Conservation (phyloP, 352 stramenopile species). For the Pythium dissimile region DNA sequence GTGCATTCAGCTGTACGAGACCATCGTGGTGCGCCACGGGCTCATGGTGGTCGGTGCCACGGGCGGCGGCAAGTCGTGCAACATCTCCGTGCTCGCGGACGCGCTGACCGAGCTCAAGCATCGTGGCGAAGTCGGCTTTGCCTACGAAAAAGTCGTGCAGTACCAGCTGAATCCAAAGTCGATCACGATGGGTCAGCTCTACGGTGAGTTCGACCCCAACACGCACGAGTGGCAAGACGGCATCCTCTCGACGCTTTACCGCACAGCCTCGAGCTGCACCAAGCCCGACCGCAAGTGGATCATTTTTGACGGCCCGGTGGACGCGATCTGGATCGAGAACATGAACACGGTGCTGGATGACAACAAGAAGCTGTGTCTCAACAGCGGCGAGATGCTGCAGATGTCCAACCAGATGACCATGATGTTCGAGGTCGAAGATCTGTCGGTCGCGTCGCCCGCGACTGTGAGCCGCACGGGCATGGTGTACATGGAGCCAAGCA, state of each 20-base stretch:
- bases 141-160: constrained; percentile 87
- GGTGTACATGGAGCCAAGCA: constrained; percentile 96
- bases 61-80: constrained; percentile 87
- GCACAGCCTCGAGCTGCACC: constrained; percentile 80
- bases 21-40: constrained; percentile 92
- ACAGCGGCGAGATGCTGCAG: constrained; percentile 93
- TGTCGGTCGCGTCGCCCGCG: constrained; percentile 91
- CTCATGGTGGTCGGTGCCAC: constrained; percentile 95
- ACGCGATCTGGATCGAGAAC: constrained; percentile 96
- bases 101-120: constrained; percentile 86
- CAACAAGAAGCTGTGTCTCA: constrained; percentile 95
- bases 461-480: constrained; percentile 94
- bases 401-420: constrained; percentile 96
- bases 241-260: constrained; percentile 94
- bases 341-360: constrained; percentile 97
- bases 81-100: constrained; percentile 89
- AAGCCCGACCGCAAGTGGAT: constrained; percentile 93
- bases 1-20: constrained; percentile 94
- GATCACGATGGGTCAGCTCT: constrained; percentile 94
- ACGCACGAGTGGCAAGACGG: constrained; percentile 96
- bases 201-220: constrained; percentile 93
- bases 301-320: constrained; percentile 93
- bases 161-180: constrained; percentile 95
- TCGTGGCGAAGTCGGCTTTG: constrained; percentile 73
- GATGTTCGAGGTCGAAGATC: constrained; percentile 97